phyloP scores from a whole-genome alignment of 306 rosid species.

The Rubus parviflorus region DNA sequence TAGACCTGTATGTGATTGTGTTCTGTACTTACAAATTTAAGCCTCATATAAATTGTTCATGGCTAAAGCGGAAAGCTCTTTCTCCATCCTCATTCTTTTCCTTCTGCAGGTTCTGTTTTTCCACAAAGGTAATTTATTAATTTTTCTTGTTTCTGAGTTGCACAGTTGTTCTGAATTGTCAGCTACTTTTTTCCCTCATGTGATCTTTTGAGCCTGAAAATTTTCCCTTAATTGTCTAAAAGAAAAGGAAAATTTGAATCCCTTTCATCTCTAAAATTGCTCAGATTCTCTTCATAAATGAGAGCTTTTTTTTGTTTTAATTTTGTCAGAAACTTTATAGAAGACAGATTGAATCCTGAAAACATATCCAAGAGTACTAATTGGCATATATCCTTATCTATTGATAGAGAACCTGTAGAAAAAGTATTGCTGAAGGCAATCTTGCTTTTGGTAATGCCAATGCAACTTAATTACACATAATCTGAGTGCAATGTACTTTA shows the following conservation, averaged over 20 bases:
- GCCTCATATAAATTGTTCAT: neutral
- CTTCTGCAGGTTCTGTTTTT: neutral
- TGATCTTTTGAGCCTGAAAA: neutral
- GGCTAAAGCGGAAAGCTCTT: neutral
- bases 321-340: neutral
- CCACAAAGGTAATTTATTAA: neutral
- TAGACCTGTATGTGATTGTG: neutral
- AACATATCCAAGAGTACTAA: no score
- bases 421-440: no score
- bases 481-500: no score
- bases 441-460: no score
- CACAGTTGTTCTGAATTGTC: neutral
- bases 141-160: neutral
- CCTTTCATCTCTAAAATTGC: neutral
- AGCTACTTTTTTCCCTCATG: no score
- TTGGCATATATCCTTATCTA: no score
- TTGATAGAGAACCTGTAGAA: no score
- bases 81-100: neutral
- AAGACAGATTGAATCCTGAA: no score
- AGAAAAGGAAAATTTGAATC: neutral
- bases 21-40: neutral
- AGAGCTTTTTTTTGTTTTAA: neutral
- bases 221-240: neutral
- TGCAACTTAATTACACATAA: no score
- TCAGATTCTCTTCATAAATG: constrained; percentile 1